Conservation (phyloP, 1,284 basidiomycete species). For the Rhodotorula sp. region DNA sequence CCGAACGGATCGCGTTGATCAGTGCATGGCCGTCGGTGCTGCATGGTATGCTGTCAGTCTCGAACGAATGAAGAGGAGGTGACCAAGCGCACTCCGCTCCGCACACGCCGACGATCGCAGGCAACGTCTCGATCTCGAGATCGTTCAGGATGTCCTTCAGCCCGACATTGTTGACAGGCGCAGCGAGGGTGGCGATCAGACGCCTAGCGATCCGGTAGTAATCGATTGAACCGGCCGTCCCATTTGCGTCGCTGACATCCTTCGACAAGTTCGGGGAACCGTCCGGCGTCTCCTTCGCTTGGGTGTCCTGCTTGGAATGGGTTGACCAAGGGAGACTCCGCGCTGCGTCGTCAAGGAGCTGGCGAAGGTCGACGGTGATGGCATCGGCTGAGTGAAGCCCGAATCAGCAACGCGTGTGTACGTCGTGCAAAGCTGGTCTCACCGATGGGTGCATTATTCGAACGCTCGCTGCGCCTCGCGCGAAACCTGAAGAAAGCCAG, state of each 20-base stretch:
- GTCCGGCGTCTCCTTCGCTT: background rate
- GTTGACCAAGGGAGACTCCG: background rate
- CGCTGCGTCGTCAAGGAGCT: conserved; percentile 6
- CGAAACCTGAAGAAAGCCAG: background rate
- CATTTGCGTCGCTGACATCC: background rate
- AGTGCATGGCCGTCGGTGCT: background rate
- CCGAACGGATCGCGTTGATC: background rate
- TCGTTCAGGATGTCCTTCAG: conserved; percentile 65
- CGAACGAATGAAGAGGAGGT: too few relatives aligned
- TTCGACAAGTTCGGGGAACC: background rate
- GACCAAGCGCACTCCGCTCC: too few relatives aligned
- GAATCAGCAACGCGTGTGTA: background rate
- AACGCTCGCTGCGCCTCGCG: too few relatives aligned
- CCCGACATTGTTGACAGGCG: conserved; percentile 42
- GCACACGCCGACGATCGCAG: too few relatives aligned
- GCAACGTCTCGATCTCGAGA: conserved; percentile 38
- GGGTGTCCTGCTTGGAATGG: too few relatives aligned
- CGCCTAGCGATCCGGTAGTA: background rate
- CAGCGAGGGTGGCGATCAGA: background rate
- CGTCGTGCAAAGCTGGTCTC: background rate
- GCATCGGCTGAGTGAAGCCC: conserved; percentile 1
- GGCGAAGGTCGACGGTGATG: conserved; percentile 17
- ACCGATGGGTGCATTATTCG: background rate
- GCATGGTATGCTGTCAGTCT: background rate
- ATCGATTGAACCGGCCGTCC: background rate